A percentile compares a stretch with the other conserved stretches of the same genome.
Evolutionary conservation across 129 eudicot species (phyloP).

Genomic region (Saposhnikovia divaricata): DNA sequence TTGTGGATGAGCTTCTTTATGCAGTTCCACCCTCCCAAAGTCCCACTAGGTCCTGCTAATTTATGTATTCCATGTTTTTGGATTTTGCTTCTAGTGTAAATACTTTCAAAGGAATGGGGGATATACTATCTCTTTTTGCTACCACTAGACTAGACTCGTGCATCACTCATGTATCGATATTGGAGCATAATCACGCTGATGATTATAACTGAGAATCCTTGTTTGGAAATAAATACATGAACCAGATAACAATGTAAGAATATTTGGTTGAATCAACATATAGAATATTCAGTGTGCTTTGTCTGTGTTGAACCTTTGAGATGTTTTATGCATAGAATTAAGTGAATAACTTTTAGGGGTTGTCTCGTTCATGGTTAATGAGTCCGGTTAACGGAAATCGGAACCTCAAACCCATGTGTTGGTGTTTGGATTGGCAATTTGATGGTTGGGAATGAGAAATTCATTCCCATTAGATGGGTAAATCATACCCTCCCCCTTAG

Average conservation of each 20-base stretch:
- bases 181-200: not conserved
- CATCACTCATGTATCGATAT: not conserved
- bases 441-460: too few species aligned
- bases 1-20: conserved; percentile 9
- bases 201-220: not conserved
- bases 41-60: not conserved
- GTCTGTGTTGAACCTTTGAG: not conserved
- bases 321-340: too few species aligned
- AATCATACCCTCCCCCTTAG: too few species aligned
- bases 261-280: too few species aligned
- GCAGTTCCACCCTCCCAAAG: not conserved
- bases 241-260: too few species aligned
- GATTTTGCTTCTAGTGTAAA: not conserved
- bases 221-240: too few species aligned
- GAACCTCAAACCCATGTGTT: too few species aligned
- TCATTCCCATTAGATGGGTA: too few species aligned
- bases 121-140: not conserved
- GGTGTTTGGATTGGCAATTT: too few species aligned
- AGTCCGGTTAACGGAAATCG: too few species aligned
- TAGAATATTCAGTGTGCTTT: not conserved
- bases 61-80: not conserved
- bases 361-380: too few species aligned
- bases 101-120: conserved; percentile 3
- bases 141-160: not conserved
- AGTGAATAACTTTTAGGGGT: too few species aligned